Evolutionary conservation across 768 basidiomycete species (phyloP).

Genomic region (Tylopilus cervinicoccineus): DNA sequence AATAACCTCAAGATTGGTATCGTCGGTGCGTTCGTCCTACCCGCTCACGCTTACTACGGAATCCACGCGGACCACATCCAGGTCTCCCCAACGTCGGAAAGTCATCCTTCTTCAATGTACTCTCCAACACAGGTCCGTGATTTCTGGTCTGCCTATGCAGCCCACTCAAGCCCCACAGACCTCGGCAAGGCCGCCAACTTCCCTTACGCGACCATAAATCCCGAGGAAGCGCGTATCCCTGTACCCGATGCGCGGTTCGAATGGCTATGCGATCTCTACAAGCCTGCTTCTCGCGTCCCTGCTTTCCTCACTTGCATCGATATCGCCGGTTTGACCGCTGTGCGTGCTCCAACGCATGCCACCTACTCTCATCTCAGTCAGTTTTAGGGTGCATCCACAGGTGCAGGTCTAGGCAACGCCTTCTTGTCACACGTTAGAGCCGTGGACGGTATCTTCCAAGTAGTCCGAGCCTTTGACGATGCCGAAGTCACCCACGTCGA

Average conservation of each 20-base stretch:
- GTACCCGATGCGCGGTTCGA: slow-evolving; percentile 94
- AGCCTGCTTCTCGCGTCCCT: slow-evolving; percentile 82
- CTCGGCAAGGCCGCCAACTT: slow-evolving; percentile 96
- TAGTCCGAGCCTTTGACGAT: slow-evolving; percentile 97
- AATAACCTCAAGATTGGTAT: slow-evolving; percentile 99
- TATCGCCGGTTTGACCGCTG: slow-evolving; percentile 95
- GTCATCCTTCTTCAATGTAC: slow-evolving; percentile 97
- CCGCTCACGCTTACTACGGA: background rate
- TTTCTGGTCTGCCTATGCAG: background rate
- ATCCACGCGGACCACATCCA: slow-evolving; percentile 27
- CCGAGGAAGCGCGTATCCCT: slow-evolving; percentile 93
- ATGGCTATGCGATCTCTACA: slow-evolving; percentile 90
- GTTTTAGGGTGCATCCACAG: slow-evolving; percentile 86
- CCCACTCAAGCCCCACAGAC: slow-evolving; percentile 41
- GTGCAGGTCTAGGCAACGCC: slow-evolving; percentile 95
- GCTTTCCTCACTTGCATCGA: slow-evolving; percentile 98
- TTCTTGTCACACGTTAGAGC: slow-evolving; percentile 98
- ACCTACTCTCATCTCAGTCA: slow-evolving; percentile 16
- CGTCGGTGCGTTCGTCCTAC: slow-evolving; percentile 68
- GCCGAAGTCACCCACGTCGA: slow-evolving; percentile 99
- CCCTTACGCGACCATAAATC: slow-evolving; percentile 92
- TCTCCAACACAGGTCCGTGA: slow-evolving; percentile 80
- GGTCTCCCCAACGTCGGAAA: slow-evolving; percentile 97
- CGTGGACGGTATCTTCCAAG: slow-evolving; percentile 98
- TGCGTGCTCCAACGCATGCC: slow-evolving; percentile 34